A percentile compares a stretch with the other conserved stretches of the same genome.
Evolutionary conservation across 1,284 basidiomycete genomes (phyloP).

Genomic region (Moniliophthora roreri): DNA sequence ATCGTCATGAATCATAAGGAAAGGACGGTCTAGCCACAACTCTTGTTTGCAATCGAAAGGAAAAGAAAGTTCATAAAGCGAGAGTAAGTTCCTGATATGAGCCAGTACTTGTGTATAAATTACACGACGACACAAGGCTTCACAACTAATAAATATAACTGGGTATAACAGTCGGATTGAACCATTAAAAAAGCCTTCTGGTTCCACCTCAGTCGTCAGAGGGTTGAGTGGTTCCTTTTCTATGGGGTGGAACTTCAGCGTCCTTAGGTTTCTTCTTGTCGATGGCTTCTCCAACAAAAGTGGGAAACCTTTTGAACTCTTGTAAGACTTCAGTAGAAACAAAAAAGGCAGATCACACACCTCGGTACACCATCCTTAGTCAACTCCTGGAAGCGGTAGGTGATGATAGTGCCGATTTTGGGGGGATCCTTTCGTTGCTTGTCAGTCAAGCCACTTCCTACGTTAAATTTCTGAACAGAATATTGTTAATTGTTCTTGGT

Average conservation of each 20-base stretch:
- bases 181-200: no score
- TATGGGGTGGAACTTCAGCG: slow-evolving; percentile 47
- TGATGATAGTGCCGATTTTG: slow-evolving; percentile 58
- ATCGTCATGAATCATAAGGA: no score
- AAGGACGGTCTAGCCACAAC: no score
- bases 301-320: slow-evolving; percentile 58
- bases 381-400: slow-evolving; percentile 67
- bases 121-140: no score
- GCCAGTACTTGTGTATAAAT: no score
- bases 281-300: slow-evolving; percentile 53
- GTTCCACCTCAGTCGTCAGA: slow-evolving; percentile 1
- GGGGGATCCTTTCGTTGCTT: slow-evolving; percentile 54
- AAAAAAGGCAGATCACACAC: slow-evolving; percentile 25
- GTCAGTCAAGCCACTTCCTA: slow-evolving; percentile 55
- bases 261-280: slow-evolving; percentile 57
- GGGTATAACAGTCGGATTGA: no score
- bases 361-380: slow-evolving; percentile 57
- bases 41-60: no score
- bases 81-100: no score
- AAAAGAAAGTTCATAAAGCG: no score
- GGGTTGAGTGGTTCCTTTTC: slow-evolving; percentile 24
- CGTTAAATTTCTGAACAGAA: slow-evolving; percentile 55
- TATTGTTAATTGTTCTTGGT: no score
- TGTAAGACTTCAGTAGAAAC: neutral
- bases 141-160: no score